Evolutionary conservation across 108 stramenopile species (phyloP).

Genomic region (Skeletonema potamos): DNA sequence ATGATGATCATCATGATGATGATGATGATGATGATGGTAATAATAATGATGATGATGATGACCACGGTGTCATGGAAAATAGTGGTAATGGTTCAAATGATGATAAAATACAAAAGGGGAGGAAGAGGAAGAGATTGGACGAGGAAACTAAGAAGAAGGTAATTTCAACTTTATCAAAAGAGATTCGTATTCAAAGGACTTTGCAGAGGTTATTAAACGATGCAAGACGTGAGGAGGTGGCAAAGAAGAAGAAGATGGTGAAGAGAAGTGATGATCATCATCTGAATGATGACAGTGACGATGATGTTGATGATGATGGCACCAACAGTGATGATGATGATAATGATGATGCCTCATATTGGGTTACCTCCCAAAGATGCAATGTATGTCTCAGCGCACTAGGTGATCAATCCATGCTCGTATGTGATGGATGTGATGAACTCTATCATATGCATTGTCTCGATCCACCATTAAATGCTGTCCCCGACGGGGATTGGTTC

Average conservation of each 20-base stretch:
- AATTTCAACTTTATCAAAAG: constrained; percentile 9
- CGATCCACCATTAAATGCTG: constrained; percentile 46
- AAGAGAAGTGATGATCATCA: neutral
- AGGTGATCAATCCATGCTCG: constrained; percentile 33
- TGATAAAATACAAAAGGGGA: too few species aligned
- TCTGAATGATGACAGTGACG: neutral
- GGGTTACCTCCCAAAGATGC: constrained; percentile 19
- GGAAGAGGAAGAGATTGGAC: neutral
- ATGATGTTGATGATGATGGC: neutral
- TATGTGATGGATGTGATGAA: constrained; percentile 75
- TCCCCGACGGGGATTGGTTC: constrained; percentile 64
- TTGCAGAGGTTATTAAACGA: neutral
- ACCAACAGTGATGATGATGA: neutral
- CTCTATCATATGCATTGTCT: constrained; percentile 58
- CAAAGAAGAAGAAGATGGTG: neutral
- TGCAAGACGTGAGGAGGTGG: neutral
- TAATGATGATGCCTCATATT: neutral
- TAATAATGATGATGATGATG: neutral
- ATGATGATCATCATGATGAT: neutral
- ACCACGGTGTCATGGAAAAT: neutral
- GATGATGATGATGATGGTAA: neutral
- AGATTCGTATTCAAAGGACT: constrained; percentile 11
- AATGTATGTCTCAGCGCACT: constrained; percentile 37
- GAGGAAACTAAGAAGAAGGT: neutral
- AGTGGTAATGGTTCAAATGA: too few species aligned